Evolutionary conservation across 345 rosid genomes (phyloP).

Genomic region (Hibiscus tridactylites): DNA sequence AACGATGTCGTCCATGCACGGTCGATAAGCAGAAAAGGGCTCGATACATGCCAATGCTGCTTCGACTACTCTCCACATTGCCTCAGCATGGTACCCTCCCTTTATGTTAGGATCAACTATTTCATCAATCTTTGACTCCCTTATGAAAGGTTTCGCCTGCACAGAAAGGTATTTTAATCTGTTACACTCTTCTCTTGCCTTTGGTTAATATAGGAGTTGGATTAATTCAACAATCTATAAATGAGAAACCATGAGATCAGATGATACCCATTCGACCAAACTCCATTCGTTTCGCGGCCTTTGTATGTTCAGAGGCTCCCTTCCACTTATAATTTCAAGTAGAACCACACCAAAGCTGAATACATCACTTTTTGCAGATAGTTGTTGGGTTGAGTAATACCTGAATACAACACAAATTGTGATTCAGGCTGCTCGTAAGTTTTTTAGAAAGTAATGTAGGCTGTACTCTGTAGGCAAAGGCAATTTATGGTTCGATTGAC

Average conservation of each 20-base stretch:
- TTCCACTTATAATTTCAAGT: conserved; percentile 22
- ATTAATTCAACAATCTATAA: no score
- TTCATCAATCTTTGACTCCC: conserved; percentile 64
- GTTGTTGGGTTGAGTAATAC: conserved; percentile 61
- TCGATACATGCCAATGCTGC: conserved; percentile 62
- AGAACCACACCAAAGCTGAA: conserved; percentile 69
- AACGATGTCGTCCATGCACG: conserved; percentile 52
- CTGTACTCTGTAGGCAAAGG: background rate
- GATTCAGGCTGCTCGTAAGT: background rate
- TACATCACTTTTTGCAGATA: conserved; percentile 66
- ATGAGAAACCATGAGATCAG: no score
- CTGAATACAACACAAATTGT: conserved; percentile 16
- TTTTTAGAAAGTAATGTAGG: background rate
- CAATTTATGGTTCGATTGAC: background rate
- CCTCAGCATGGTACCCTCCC: conserved; percentile 66
- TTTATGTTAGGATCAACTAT: conserved; percentile 58
- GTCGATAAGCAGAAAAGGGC: conserved; percentile 51
- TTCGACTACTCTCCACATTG: conserved; percentile 75
- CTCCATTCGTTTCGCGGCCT: no score
- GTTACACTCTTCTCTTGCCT: background rate
- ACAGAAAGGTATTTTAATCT: background rate
- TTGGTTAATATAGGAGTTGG: background rate
- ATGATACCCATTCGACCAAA: no score
- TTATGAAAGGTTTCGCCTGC: conserved; percentile 57
- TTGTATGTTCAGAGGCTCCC: conserved; percentile 26